phyloP scores from a whole-genome alignment of 805 yeast genomes.

The Yarrowia yakushimensis region DNA sequence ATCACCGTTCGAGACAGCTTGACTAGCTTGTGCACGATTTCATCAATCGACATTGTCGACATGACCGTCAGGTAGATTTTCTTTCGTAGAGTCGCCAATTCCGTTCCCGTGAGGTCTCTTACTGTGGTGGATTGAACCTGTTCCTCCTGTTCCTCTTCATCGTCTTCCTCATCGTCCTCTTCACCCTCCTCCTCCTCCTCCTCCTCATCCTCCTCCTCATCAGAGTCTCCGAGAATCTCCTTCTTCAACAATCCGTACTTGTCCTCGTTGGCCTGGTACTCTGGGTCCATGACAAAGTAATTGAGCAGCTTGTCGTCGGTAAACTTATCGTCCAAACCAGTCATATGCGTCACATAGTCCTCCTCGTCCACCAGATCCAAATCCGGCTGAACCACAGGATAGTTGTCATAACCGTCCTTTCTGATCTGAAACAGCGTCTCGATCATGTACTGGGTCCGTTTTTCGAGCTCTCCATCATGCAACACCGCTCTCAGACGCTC shows the following conservation, averaged over 20 bases:
- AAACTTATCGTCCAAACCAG: conserved; percentile 53
- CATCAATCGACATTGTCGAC: conserved; percentile 89
- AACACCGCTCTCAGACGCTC: conserved; percentile 60
- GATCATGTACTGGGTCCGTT: conserved; percentile 46
- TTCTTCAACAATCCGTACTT: conserved; percentile 44
- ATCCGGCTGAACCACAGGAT: conserved; percentile 43
- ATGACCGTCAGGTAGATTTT: conserved; percentile 75
- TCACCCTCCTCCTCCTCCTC: conserved; percentile 20
- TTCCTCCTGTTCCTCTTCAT: conserved; percentile 28
- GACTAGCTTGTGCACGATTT: conserved; percentile 82
- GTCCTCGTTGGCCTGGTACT: conserved; percentile 50
- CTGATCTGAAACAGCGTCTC: conserved; percentile 53
- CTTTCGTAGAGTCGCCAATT: conserved; percentile 63
- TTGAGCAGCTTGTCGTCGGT: conserved; percentile 48
- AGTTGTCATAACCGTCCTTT: conserved; percentile 43
- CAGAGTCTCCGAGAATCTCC: conserved; percentile 47
- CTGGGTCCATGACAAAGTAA: conserved; percentile 49
- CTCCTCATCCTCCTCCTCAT: conserved; percentile 27
- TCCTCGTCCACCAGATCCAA: conserved; percentile 62
- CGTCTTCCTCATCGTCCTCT: conserved; percentile 29
- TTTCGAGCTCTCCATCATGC: conserved; percentile 50
- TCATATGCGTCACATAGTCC: conserved; percentile 54
- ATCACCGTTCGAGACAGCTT: conserved; percentile 39
- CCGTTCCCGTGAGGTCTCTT: conserved; percentile 67
- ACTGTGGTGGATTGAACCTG: conserved; percentile 35